Conservation (phyloP, 257 asterid genomes). For the Forsythia viridissima region DNA sequence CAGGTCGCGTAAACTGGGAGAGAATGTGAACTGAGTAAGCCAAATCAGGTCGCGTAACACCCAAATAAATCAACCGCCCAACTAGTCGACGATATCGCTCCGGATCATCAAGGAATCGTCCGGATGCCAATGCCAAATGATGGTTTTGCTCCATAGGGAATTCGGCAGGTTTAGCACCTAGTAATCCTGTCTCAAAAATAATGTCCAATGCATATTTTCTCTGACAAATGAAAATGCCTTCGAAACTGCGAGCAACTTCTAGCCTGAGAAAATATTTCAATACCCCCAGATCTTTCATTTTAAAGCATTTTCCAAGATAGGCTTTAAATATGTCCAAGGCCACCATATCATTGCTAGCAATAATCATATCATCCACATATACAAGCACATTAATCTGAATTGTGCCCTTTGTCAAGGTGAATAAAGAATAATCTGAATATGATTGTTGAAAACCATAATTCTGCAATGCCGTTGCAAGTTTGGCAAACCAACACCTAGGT, state of each 20-base stretch:
- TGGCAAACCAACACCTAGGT: conserved; percentile 17
- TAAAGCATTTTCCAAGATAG: conserved; percentile 3
- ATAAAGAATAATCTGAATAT: conserved; percentile 12
- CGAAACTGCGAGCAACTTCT: not conserved
- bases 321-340: not conserved
- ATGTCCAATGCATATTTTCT: conserved; percentile 23
- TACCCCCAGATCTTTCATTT: conserved; percentile 13
- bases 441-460: conserved; percentile 18
- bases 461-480: not conserved
- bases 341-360: not conserved
- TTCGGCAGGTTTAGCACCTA: not conserved
- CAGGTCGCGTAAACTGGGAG: conserved; percentile 15
- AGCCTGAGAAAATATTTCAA: conserved; percentile 14
- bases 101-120: not conserved
- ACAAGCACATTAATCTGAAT: not conserved
- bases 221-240: conserved; percentile 11
- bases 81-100: not conserved
- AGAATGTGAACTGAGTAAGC: not conserved
- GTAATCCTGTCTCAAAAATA: conserved; percentile 7
- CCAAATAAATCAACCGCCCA: conserved; percentile 18
- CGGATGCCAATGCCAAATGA: not conserved
- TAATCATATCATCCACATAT: conserved; percentile 23
- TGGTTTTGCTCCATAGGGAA: conserved; percentile 15
- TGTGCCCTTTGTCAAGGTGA: not conserved
- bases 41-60: conserved; percentile 16